Base-by-base conservation (phyloP, 108 stramenopile genomes). In the Phaeodactylum tricornutum region DNA sequence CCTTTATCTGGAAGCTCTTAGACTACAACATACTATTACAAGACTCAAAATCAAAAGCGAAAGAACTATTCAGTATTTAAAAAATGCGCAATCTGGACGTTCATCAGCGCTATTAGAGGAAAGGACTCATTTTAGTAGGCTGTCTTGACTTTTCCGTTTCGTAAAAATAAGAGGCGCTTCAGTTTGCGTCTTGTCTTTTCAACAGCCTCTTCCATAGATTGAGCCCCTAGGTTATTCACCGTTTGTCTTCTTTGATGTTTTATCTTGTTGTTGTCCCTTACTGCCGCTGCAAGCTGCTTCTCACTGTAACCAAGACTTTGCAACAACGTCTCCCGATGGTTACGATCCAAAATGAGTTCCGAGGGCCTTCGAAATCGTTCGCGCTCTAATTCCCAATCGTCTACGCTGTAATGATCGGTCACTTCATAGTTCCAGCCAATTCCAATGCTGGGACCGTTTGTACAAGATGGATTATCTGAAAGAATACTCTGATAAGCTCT, bases 1-100 rank as follows among this genome's bases (percentile, higher is more conserved):
- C 77, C 9, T 84, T 89, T 66, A 61, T 77, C 0, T 84, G 74
- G 78, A 82, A 69, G 28, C 55, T 90, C 20, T 20, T 83, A 21
- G 87, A 90, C 51, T 70, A 67, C 40, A 65, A 82, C 23, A 20
- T 26, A 17, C 43, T 84, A 39, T 19, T 35, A 22, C 9, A 32
- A 9, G 32, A 34, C 15, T 20, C 39, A 11, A 20, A 41, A 20
- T 4, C 9, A 15, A 35, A 50, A 9, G 31, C 6, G 20, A 12
- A 19, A 16, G 6, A 8, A 40, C 15, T 37, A 17, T 17, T 32
- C n/a, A n/a, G n/a, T n/a, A n/a, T n/a, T n/a, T n/a, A n/a, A n/a
- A n/a, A n/a, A n/a, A n/a, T n/a, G n/a, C n/a, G n/a, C n/a, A n/a
- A n/a, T n/a, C n/a, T n/a, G n/a, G n/a, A n/a, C n/a, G n/a, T n/a